Conservation (phyloP, 2,329 filamentous ascomycete genomes). For the Dothistroma septosporum region DNA sequence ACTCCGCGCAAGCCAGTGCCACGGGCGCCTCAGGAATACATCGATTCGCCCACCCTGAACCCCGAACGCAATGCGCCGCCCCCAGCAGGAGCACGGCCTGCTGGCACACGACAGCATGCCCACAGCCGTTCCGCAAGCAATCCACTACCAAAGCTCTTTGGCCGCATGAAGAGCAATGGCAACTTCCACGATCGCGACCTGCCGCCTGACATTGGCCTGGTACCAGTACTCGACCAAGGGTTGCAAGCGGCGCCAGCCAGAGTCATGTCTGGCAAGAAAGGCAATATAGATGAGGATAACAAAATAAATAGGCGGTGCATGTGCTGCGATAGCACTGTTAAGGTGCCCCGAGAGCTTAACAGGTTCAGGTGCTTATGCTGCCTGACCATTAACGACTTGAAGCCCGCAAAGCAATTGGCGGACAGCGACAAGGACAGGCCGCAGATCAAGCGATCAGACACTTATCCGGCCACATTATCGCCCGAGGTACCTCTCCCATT, state of each 20-base stretch:
- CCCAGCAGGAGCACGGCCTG: constrained; percentile 18
- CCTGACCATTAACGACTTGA: constrained; percentile 76
- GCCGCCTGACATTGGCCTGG: constrained; percentile 45
- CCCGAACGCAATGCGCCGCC: constrained; percentile 19
- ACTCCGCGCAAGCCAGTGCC: constrained; percentile 22
- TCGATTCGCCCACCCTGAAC: constrained; percentile 26
- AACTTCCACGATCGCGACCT: constrained; percentile 30
- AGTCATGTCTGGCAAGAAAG: constrained; percentile 31
- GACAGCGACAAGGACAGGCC: constrained; percentile 19
- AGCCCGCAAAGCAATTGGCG: constrained; percentile 27
- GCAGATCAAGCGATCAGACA: constrained; percentile 16
- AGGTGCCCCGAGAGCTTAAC: constrained; percentile 69
- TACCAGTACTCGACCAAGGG: constrained; percentile 35
- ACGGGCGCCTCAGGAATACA: constrained; percentile 17
- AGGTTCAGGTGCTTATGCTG: constrained; percentile 82
- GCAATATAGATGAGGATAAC: constrained; percentile 43
- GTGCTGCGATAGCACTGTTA: constrained; percentile 76
- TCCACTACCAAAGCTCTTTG: constrained; percentile 70
- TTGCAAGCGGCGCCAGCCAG: constrained; percentile 29
- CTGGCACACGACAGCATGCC: constrained; percentile 22
- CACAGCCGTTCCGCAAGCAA: constrained; percentile 68
- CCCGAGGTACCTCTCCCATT: constrained; percentile 39
- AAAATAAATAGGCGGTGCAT: constrained; percentile 72
- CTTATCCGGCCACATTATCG: constrained; percentile 15
- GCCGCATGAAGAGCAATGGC: constrained; percentile 51